Conservation (phyloP, 2,329 filamentous ascomycete species). For the Neurospora sp. region DNA sequence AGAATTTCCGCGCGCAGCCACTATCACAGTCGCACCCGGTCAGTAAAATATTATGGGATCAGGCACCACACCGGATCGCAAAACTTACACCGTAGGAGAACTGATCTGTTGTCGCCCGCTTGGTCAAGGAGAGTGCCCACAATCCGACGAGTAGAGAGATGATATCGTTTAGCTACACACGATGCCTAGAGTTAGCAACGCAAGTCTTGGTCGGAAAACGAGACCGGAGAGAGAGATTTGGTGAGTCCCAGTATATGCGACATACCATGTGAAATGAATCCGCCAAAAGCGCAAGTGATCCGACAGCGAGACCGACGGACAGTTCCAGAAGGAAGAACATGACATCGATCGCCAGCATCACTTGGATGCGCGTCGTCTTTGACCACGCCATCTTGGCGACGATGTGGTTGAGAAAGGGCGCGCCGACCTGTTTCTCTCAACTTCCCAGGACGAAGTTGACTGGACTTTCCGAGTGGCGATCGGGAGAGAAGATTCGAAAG, state of each 20-base stretch:
- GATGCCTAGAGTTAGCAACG: conserved; percentile 10
- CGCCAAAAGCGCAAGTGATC: conserved; percentile 86
- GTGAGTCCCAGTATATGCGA: background rate
- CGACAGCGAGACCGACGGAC: conserved; percentile 72
- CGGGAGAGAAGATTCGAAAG: background rate
- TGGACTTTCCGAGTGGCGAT: background rate
- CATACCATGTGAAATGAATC: conserved; percentile 96
- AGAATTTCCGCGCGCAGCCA: conserved; percentile 97
- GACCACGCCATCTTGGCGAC: conserved; percentile 63
- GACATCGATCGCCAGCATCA: conserved; percentile 84
- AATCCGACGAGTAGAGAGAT: conserved; percentile 85
- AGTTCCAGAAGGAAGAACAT: conserved; percentile 88
- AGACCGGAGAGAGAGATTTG: background rate
- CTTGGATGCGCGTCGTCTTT: conserved; percentile 83
- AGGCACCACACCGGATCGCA: background rate
- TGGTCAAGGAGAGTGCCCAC: conserved; percentile 88
- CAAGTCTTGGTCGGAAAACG: background rate
- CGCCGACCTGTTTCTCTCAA: background rate
- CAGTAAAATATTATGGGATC: conserved; percentile 11
- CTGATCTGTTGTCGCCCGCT: conserved; percentile 74
- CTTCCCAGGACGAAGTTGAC: background rate
- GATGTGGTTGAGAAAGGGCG: background rate
- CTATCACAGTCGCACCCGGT: conserved; percentile 30
- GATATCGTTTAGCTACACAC: conserved; percentile 78
- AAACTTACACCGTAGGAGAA: conserved; percentile 83